Percentiles rank a stretch among this genome's conserved stretches.
phyloP scores from a whole-genome alignment of 495 filamentous ascomycete genomes.

The Lineolata rhizophorae region DNA sequence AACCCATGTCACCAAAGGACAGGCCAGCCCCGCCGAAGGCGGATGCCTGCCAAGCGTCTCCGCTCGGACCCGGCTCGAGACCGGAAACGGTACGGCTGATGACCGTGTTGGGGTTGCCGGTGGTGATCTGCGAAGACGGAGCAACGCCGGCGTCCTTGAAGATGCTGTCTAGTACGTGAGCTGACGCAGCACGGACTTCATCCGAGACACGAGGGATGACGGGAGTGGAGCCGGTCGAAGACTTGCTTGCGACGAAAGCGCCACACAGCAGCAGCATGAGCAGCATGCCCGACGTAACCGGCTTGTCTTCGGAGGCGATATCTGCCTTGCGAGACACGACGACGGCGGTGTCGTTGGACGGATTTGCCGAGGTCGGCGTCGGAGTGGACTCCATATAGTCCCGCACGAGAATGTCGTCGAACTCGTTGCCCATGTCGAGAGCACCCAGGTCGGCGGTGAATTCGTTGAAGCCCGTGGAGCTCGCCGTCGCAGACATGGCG shows the following conservation, averaged over 20 bases:
- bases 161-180: slow-evolving; percentile 70
- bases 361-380: slow-evolving; percentile 1
- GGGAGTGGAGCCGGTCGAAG: slow-evolving; percentile 30
- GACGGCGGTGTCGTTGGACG: slow-evolving; percentile 18
- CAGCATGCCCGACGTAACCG: slow-evolving; percentile 18
- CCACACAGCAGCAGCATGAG: slow-evolving; percentile 80
- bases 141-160: slow-evolving; percentile 40
- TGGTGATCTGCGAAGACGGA: slow-evolving; percentile 6
- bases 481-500: slow-evolving; percentile 30
- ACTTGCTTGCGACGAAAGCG: slow-evolving; percentile 86
- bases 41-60: slow-evolving; percentile 16
- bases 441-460: slow-evolving; percentile 65
- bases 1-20: slow-evolving; percentile 8
- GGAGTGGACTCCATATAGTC: slow-evolving; percentile 19
- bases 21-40: slow-evolving; percentile 33
- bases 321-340: slow-evolving; percentile 34
- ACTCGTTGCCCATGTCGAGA: slow-evolving; percentile 52
- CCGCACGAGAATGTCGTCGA: slow-evolving; percentile 60
- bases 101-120: slow-evolving; percentile 10
- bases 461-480: slow-evolving; percentile 37
- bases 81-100: no score
- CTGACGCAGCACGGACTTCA: slow-evolving; percentile 80
- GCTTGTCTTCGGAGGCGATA: slow-evolving; percentile 24
- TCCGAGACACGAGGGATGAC: slow-evolving; percentile 72
- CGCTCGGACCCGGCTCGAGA: slow-evolving; percentile 21